A percentile compares a stretch with the other conserved stretches of the same genome.
phyloP scores from a whole-genome alignment of 176 grass and related monocot species.

The Musa schizocarpa region DNA sequence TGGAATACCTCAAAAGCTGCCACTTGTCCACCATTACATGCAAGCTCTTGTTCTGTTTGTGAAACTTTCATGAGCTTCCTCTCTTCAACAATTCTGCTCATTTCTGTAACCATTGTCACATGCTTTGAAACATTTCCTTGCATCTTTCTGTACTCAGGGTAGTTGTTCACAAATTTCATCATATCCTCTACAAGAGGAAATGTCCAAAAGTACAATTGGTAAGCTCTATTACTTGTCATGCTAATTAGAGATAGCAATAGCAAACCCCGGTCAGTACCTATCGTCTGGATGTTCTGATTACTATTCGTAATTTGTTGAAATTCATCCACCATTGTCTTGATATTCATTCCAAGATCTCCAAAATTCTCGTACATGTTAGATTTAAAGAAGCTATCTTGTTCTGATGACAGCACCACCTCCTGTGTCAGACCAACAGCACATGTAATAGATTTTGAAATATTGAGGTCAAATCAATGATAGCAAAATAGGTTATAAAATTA shows the following conservation, averaged over 20 bases:
- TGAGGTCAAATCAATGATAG: background rate
- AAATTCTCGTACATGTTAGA: constrained; percentile 89
- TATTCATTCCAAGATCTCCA: constrained; percentile 99
- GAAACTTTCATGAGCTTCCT: constrained; percentile 91
- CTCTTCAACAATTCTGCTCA: constrained; percentile 96
- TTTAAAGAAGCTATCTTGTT: constrained; percentile 86
- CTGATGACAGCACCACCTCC: constrained; percentile 94
- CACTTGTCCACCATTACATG: constrained; percentile 90
- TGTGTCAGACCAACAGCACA: constrained; percentile 14
- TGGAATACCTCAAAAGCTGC: constrained; percentile 76
- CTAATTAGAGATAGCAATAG: constrained; percentile 11
- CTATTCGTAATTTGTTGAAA: constrained; percentile 97
- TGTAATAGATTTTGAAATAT: background rate
- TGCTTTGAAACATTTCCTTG: constrained; percentile 98
- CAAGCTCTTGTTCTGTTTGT: constrained; percentile 92
- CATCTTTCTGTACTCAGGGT: constrained; percentile 86
- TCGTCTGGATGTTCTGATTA: constrained; percentile 89
- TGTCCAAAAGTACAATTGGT: constrained; percentile 2
- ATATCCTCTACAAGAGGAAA: constrained; percentile 62
- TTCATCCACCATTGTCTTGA: constrained; percentile 99
- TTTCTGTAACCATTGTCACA: constrained; percentile 85
- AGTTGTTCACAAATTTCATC: constrained; percentile 87
- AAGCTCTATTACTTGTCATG: constrained; percentile 20
- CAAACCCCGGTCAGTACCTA: constrained; percentile 38
- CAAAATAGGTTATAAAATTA: background rate